Percentiles rank a stretch among this genome's conserved stretches.
Evolutionary conservation across 2,329 filamentous ascomycete species (phyloP).

Genomic region (Cordyceps sp.): DNA sequence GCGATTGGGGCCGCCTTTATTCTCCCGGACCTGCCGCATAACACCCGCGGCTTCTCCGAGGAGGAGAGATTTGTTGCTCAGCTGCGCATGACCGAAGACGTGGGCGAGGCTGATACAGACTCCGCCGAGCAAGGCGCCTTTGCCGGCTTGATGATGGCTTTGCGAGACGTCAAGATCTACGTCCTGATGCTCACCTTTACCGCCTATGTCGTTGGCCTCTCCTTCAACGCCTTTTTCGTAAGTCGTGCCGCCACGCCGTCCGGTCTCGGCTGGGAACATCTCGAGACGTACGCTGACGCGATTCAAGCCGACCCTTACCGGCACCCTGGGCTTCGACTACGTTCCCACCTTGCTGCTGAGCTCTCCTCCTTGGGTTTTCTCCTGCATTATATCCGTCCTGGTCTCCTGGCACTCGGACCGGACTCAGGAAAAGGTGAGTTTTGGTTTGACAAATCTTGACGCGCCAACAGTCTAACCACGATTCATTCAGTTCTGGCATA

Average conservation of each 20-base stretch:
- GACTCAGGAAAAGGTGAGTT: constrained; percentile 32
- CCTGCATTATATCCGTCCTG: constrained; percentile 36
- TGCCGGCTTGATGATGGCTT: constrained; percentile 37
- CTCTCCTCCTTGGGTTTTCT: constrained; percentile 41
- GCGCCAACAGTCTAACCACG: background rate
- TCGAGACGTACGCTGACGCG: constrained; percentile 3
- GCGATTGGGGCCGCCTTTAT: constrained; percentile 29
- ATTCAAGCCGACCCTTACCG: constrained; percentile 34
- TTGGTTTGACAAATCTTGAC: no score
- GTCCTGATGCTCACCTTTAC: constrained; percentile 46
- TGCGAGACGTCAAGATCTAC: constrained; percentile 46
- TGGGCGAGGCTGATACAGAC: constrained; percentile 37
- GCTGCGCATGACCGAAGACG: constrained; percentile 38
- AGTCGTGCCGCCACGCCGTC: constrained; percentile 5
- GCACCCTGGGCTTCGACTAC: constrained; percentile 33
- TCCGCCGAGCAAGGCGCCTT: constrained; percentile 30
- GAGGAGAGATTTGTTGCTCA: constrained; percentile 40
- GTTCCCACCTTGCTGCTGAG: constrained; percentile 38
- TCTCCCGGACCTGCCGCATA: constrained; percentile 37
- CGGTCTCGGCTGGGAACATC: accelerated
- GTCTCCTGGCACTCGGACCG: constrained; percentile 39
- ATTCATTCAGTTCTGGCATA: constrained; percentile 34
- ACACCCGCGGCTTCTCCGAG: constrained; percentile 39
- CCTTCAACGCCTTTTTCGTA: constrained; percentile 42
- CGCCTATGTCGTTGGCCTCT: constrained; percentile 40